Evolutionary conservation across 495 filamentous ascomycete species (phyloP).

Genomic region (Terfezia claveryi): DNA sequence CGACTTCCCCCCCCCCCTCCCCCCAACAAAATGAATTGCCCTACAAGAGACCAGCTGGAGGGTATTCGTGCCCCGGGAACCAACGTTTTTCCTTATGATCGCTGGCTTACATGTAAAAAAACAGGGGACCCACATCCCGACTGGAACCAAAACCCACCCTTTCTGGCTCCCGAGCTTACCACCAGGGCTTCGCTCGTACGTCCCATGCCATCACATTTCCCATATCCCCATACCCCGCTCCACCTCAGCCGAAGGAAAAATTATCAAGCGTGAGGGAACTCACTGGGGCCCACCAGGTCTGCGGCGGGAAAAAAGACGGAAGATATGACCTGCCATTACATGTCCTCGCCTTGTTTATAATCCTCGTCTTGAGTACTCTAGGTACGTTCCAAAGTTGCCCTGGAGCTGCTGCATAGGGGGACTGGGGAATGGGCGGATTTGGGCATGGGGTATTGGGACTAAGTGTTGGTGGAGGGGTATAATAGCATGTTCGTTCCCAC

Average conservation of each 20-base stretch:
- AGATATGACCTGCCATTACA: slow-evolving; percentile 26
- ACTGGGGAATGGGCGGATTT: slow-evolving; percentile 2
- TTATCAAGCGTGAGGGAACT: background rate
- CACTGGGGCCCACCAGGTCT: slow-evolving; percentile 8
- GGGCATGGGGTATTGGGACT: background rate
- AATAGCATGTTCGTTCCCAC: slow-evolving; percentile 36
- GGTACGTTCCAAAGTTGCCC: slow-evolving; percentile 25
- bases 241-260: background rate
- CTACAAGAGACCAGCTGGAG: slow-evolving; percentile 12
- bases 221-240: background rate
- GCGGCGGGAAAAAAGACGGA: slow-evolving; percentile 16
- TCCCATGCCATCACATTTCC: background rate
- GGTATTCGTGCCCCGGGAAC: slow-evolving; percentile 1
- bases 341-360: slow-evolving; percentile 48
- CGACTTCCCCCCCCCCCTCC: too few species aligned
- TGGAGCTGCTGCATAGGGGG: slow-evolving; percentile 1
- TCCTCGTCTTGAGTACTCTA: slow-evolving; percentile 42
- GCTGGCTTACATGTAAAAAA: too few species aligned
- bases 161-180: slow-evolving; percentile 17
- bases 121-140: slow-evolving; percentile 3
- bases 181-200: slow-evolving; percentile 16
- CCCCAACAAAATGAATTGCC: slow-evolving; percentile 17
- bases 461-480: background rate
- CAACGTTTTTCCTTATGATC: too few species aligned
- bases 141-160: slow-evolving; percentile 16